These are phyloP conservation scores for Pleodorina starrii DNA, from an alignment of 139 green algal genomes.

Conservation along the genomic window DNA sequence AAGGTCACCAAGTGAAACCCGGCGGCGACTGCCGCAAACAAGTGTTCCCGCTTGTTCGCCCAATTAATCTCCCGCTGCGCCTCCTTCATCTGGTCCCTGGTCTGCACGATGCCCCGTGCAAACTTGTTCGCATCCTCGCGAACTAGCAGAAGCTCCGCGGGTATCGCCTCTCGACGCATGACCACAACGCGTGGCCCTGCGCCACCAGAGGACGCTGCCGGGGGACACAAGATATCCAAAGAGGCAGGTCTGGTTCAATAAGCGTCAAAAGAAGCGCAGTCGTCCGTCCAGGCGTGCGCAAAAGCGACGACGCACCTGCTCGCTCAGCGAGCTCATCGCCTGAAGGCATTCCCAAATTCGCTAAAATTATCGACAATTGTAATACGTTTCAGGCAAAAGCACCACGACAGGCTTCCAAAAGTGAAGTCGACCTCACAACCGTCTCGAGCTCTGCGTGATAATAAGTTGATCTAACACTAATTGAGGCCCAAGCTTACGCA, in stretches of 20 bases:
- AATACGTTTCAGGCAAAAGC: too few relatives aligned
- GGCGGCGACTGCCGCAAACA: slow-evolving; percentile 64
- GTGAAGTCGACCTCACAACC: too few relatives aligned
- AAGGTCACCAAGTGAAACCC: slow-evolving; percentile 66
- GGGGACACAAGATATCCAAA: too few relatives aligned
- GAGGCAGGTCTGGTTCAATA: too few relatives aligned
- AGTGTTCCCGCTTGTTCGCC: slow-evolving; percentile 57
- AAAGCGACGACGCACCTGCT: neutral
- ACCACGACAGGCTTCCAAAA: too few relatives aligned
- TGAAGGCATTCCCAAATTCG: too few relatives aligned
- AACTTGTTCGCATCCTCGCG: slow-evolving; percentile 53
- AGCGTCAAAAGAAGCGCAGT: too few relatives aligned
- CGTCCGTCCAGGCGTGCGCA: too few relatives aligned
- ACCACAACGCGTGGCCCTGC: slow-evolving; percentile 12
- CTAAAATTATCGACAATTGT: too few relatives aligned
- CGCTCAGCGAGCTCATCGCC: neutral
- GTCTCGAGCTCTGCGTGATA: too few relatives aligned
- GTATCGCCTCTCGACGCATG: slow-evolving; percentile 47
- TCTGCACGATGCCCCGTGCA: slow-evolving; percentile 41
- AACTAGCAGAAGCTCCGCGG: slow-evolving; percentile 57
- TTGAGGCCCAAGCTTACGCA: too few relatives aligned
- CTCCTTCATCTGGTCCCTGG: slow-evolving; percentile 42
- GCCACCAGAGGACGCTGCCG: neutral
- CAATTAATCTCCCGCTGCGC: slow-evolving; percentile 51
- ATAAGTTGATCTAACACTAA: too few relatives aligned